Evolutionary conservation across 345 rosid genomes (phyloP).

Genomic region (Turnera subulata): DNA sequence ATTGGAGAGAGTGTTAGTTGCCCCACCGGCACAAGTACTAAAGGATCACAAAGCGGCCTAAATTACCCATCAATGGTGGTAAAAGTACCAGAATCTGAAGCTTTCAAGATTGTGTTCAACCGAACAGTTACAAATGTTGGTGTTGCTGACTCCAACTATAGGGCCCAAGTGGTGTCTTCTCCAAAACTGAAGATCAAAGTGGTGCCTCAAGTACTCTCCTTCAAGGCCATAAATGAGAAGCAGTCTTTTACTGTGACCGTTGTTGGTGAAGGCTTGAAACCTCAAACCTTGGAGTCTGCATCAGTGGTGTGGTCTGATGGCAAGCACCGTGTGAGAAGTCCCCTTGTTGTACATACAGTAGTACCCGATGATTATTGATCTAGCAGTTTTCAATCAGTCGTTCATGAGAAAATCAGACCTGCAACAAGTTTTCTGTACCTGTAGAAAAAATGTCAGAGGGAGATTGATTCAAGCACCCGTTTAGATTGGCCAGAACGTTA

Average conservation of each 20-base stretch:
- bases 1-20: slow-evolving; percentile 1
- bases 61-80: slow-evolving; percentile 52
- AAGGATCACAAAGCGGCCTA: slow-evolving; percentile 29
- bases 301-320: neutral
- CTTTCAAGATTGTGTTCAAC: slow-evolving; percentile 28
- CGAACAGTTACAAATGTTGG: slow-evolving; percentile 68
- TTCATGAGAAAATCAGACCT: no score
- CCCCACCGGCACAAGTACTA: neutral
- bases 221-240: slow-evolving; percentile 34
- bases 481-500: no score
- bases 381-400: no score
- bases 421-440: no score
- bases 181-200: slow-evolving; percentile 26
- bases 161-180: slow-evolving; percentile 12
- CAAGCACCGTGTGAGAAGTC: neutral
- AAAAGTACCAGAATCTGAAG: neutral
- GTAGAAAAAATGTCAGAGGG: no score
- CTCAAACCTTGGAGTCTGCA: neutral
- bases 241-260: slow-evolving; percentile 41
- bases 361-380: no score
- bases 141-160: slow-evolving; percentile 36
- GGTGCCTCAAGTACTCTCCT: slow-evolving; percentile 32
- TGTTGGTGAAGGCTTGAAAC: neutral
- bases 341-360: neutral
- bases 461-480: no score